These are phyloP conservation scores for Stereocaulon alpinum DNA, from an alignment of 495 filamentous ascomycete genomes.

Conservation along the genomic window DNA sequence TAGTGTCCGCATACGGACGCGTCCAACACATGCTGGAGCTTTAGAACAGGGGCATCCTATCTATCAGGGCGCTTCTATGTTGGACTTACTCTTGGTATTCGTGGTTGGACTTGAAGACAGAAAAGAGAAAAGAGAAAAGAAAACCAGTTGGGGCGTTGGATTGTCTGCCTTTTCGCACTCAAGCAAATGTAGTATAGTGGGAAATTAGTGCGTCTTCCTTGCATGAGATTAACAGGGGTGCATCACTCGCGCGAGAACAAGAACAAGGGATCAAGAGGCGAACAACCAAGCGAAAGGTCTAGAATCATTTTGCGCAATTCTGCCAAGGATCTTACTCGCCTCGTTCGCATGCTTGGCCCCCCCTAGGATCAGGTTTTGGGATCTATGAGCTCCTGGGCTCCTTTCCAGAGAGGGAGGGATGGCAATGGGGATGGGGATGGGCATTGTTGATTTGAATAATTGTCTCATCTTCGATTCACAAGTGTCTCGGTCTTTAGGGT, in stretches of 20 bases:
- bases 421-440: not conserved
- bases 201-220: not conserved
- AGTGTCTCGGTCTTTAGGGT: not conserved
- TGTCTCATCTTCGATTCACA: not conserved
- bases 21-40: no score
- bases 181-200: not conserved
- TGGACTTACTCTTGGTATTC: not conserved
- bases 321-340: constrained; percentile 2
- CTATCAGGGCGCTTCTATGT: not conserved
- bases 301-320: constrained; percentile 5
- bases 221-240: constrained; percentile 4
- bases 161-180: constrained; percentile 1
- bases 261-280: not conserved
- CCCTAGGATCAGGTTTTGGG: not conserved
- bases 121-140: not conserved
- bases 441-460: not conserved
- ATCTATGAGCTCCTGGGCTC: not conserved
- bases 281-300: not conserved
- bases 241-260: not conserved
- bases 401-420: not conserved
- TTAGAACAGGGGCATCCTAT: not conserved
- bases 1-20: no score
- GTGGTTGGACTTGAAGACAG: not conserved
- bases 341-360: not conserved
- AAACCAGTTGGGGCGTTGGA: constrained; percentile 4